Percentiles rank a stretch among this genome's conserved stretches.
Evolutionary conservation across 1,139 yeast genomes (phyloP).

Genomic region (Nematodospora anomalae): DNA sequence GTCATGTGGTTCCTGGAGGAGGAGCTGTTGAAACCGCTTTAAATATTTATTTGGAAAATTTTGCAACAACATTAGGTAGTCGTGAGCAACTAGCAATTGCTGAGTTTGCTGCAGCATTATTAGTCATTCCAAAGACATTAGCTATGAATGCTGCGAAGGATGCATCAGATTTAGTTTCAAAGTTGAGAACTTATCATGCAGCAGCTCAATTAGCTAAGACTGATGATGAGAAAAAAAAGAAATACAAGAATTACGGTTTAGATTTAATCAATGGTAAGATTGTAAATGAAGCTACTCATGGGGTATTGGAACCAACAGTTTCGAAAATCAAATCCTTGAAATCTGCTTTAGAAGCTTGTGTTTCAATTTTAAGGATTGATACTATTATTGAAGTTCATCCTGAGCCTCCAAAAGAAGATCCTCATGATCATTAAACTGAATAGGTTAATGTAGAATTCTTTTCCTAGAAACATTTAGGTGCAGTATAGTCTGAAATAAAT

Average conservation of each 20-base stretch:
- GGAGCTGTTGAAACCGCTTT: conserved; percentile 98
- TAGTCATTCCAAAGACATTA: conserved; percentile 92
- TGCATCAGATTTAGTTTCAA: conserved; percentile 90
- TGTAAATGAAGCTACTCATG: conserved; percentile 78
- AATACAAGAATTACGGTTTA: conserved; percentile 87
- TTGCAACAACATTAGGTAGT: conserved; percentile 96
- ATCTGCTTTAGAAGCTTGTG: conserved; percentile 96
- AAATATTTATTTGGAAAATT: conserved; percentile 91
- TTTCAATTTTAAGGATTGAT: conserved; percentile 95
- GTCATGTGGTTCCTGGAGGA: conserved; percentile 96
- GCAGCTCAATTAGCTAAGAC: conserved; percentile 87
- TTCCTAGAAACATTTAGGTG: no score
- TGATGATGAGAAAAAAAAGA: conserved; percentile 77
- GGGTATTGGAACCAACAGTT: conserved; percentile 94
- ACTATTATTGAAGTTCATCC: conserved; percentile 98
- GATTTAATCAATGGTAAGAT: conserved; percentile 90
- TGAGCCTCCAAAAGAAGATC: conserved; percentile 89
- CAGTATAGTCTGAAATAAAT: no score
- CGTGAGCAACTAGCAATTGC: conserved; percentile 98
- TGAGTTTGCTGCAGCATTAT: conserved; percentile 88
- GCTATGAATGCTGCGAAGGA: conserved; percentile 99
- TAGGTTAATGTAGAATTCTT: no score
- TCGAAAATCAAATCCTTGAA: conserved; percentile 90
- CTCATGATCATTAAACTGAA: conserved; percentile 63
- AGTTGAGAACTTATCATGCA: conserved; percentile 93